Evolutionary conservation across 495 filamentous ascomycete species (phyloP).

Genomic region (Acidiella bohemica): DNA sequence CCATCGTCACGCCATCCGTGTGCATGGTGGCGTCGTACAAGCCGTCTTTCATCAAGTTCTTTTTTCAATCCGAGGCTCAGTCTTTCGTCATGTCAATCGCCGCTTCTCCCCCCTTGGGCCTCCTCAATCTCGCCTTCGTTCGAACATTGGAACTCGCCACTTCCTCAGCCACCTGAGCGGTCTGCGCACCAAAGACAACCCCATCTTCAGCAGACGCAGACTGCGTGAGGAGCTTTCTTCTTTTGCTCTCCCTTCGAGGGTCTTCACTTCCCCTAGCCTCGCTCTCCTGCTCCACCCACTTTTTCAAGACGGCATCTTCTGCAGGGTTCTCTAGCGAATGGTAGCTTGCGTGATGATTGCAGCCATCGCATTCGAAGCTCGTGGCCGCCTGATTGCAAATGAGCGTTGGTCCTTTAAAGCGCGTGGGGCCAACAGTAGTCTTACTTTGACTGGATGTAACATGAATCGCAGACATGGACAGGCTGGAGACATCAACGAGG

Average conservation of each 20-base stretch:
- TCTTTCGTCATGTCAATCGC: too few species aligned
- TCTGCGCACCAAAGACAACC: not conserved
- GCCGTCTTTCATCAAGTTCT: too few species aligned
- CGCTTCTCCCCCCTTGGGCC: not conserved
- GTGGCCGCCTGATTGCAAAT: conserved; percentile 25
- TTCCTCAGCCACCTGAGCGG: not conserved
- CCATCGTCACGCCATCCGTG: too few species aligned
- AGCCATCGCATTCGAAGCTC: conserved; percentile 42
- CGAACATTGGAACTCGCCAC: too few species aligned
- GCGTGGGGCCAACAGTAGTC: not conserved
- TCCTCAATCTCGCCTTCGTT: not conserved
- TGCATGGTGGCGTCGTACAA: too few species aligned
- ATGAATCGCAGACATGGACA: conserved; percentile 46
- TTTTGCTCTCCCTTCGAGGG: not conserved
- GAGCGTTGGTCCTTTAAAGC: not conserved
- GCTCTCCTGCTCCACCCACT: conserved; percentile 29
- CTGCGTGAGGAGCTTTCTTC: conserved; percentile 13
- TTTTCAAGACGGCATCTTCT: conserved; percentile 34
- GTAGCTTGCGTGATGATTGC: conserved; percentile 41
- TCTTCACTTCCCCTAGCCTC: not conserved
- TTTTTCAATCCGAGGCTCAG: too few species aligned
- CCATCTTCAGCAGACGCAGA: not conserved
- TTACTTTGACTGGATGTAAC: conserved; percentile 42
- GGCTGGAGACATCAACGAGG: conserved; percentile 30
- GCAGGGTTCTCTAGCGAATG: conserved; percentile 38